Percentiles rank a stretch among this genome's conserved stretches.
phyloP scores from a whole-genome alignment of 2,329 filamentous ascomycete species.

The Fusarium torulosum region DNA sequence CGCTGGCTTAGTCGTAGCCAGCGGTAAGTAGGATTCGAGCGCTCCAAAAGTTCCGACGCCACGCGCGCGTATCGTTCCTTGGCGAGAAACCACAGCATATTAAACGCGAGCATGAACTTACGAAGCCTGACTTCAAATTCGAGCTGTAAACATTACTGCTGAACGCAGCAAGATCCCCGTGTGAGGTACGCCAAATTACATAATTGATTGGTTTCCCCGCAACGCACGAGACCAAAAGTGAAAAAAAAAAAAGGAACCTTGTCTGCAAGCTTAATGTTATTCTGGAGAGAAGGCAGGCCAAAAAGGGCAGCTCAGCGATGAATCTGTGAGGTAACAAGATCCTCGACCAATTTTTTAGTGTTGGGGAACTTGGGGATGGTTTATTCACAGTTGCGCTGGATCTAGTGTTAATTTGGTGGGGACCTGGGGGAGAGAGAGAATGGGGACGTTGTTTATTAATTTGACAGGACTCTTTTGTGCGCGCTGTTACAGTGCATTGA shows the following conservation, averaged over 20 bases:
- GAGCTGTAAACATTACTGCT: no score
- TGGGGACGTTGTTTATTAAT: neutral
- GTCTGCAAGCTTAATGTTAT: conserved; percentile 27
- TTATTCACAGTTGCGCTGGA: neutral
- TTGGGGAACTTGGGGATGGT: neutral
- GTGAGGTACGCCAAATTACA: conserved; percentile 1
- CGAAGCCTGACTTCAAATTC: no score
- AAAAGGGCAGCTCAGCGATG: conserved; percentile 26
- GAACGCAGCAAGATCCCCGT: conserved; percentile 2
- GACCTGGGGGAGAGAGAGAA: conserved; percentile 5
- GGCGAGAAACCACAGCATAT: conserved; percentile 1
- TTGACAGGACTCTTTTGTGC: neutral
- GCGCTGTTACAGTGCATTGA: neutral
- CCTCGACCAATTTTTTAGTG: neutral
- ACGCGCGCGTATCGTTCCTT: conserved; percentile 21
- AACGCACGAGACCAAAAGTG: conserved; percentile 3
- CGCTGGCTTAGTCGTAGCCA: neutral
- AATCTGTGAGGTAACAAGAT: conserved; percentile 32
- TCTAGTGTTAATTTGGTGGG: conserved; percentile 34
- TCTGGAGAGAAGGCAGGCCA: neutral
- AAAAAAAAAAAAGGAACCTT: conserved; percentile 9
- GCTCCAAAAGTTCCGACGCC: conserved; percentile 37
- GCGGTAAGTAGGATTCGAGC: neutral
- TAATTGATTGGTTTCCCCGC: conserved; percentile 22
- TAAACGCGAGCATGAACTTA: conserved; percentile 12